These are phyloP conservation scores for Raffaelea albimanens DNA, from an alignment of 2,329 filamentous ascomycete genomes.

Conservation along the genomic window DNA sequence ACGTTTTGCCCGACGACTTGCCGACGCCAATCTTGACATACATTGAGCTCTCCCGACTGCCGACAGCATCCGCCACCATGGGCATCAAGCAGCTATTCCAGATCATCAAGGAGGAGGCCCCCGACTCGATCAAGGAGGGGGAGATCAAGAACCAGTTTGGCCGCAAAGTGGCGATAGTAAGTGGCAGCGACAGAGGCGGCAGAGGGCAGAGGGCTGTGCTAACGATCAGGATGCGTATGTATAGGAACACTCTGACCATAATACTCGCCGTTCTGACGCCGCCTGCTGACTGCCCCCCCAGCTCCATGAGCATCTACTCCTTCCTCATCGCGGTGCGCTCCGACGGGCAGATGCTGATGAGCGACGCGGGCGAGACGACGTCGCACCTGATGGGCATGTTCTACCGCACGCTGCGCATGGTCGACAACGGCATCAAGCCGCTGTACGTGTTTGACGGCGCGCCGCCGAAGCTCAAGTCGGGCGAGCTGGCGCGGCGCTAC, in stretches of 20 bases:
- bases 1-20: too few species aligned
- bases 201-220: constrained; percentile 1
- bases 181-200: constrained; percentile 23
- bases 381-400: constrained; percentile 99
- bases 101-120: constrained; percentile 84
- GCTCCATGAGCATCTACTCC: constrained; percentile 98
- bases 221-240: constrained; percentile 46
- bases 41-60: too few species aligned
- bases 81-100: constrained; percentile 66
- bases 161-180: constrained; percentile 92
- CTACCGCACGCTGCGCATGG: constrained; percentile 94
- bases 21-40: too few species aligned
- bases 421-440: constrained; percentile 98
- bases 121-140: constrained; percentile 89
- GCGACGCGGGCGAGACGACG: constrained; percentile 89
- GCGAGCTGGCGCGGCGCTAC: constrained; percentile 91
- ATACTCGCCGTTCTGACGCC: constrained; percentile 38
- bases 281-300: constrained; percentile 20
- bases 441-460: constrained; percentile 97
- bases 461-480: constrained; percentile 93
- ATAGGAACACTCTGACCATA: constrained; percentile 26
- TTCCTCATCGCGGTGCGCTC: constrained; percentile 97
- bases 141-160: constrained; percentile 99
- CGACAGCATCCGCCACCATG: constrained; percentile 30
- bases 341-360: constrained; percentile 92